phyloP scores from a whole-genome alignment of 106 monocot genomes.

The Dendrobium chrysotoxum region DNA sequence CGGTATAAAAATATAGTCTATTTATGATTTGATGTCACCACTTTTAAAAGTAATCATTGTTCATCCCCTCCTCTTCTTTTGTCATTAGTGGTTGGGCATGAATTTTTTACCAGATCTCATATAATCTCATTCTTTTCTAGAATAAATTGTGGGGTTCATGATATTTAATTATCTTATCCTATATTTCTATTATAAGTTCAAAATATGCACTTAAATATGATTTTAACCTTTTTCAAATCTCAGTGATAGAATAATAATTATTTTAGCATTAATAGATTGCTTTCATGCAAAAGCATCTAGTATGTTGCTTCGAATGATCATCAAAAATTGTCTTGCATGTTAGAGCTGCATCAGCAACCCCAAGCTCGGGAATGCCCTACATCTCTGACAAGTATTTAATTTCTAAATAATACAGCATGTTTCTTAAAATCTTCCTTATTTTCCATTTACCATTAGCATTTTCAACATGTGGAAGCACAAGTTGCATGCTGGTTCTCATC shows the following conservation, averaged over 20 bases:
- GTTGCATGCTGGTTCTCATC: background rate
- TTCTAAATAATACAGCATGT: background rate
- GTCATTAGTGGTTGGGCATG: no score
- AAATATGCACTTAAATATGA: background rate
- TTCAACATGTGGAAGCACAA: background rate
- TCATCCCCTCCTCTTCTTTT: no score
- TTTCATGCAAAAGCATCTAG: background rate
- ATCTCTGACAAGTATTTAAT: background rate
- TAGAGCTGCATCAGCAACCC: background rate
- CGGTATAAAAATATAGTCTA: no score
- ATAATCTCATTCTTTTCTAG: background rate
- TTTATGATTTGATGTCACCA: no score
- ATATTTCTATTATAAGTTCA: background rate
- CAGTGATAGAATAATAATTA: background rate
- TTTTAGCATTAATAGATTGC: background rate
- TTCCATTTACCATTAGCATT: background rate
- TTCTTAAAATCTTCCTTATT: background rate
- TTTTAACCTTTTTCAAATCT: background rate
- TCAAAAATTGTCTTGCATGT: background rate
- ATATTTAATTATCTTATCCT: background rate
- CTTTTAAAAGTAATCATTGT: no score
- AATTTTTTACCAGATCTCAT: no score
- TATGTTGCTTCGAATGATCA: background rate
- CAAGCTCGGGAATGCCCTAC: background rate
- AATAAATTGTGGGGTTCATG: background rate